Base-by-base conservation (phyloP, 257 asterid species). In the Petrea volubilis region DNA sequence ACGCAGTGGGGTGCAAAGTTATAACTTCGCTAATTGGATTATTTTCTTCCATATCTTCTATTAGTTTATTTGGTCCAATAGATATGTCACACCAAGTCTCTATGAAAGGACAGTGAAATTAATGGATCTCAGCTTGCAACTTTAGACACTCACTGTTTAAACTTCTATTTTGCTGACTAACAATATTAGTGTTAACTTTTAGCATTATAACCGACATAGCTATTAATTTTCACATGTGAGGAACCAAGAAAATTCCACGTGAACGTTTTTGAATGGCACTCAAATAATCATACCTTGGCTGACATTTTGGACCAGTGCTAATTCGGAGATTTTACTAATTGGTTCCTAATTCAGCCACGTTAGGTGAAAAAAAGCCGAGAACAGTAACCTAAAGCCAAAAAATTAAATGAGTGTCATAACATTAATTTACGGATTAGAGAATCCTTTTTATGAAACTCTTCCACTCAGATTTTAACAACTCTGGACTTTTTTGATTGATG, bases 161-260 rank as follows among this genome's bases (percentile, higher is more conserved):
- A 60, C 67, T 67, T 67, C 47, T 50, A 23, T 29, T 50, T 62
- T 53, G 73, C 70, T 76, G 80, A 76, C 80, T 64, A 17, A 6
- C 23, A 25, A 51, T 15, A 47, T 33, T 29, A 31, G 27, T 49
- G 33, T 34, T 49, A n/a, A 17, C 6, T 5, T 14, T 3, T 57
- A 18, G 0, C 10, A 4, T 17, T 23, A 46, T 23, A 55, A 56
- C 76, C 76, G 67, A 75, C 80, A 75, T 4, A 18, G 18, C 5
- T 7, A 8, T 18, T 50, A 10, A 31, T 13, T 20, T 44, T 43
- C 68, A 53, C 76, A 69, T 50, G 71, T 36, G 15, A 36, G 7
- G 29, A 15, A 25, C 58, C 28, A 34, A 34, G 31, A 27, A 21
- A 20, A 25, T 60, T 55, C 52, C 78, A 46, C 3, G 47, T 6